Evolutionary conservation across 331 rosid genomes (phyloP), one percentile per base, ranked within the genome.

Genomic region (Ulmus americana): DNA sequence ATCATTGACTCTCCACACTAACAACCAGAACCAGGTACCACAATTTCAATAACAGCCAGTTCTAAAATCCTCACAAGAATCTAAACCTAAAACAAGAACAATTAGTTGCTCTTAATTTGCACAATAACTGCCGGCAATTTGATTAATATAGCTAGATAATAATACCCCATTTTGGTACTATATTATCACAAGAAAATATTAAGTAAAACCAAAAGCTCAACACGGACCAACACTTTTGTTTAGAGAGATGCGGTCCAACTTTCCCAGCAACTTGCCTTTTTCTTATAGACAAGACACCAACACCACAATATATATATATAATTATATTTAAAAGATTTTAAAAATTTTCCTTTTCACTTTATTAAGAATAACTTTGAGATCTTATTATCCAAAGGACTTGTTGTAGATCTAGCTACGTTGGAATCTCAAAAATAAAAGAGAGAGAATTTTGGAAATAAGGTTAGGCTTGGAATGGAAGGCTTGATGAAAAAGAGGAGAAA

Each of bases 391-490:
- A 56, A 50, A n/a, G 61, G 70, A 53, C 84, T 65, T 74, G 68
- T 16, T 58, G 28, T 69, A 28, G 9, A 8, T 8, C 13, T 46
- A 2, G 10, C 53, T 51, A 77, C 65, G 77, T 70, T 70, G 74
- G 79, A 72, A 80, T 77, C 63, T 41, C 10, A 39, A 54, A 75
- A 76, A 66, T 50, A 44, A 7, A 64, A 56, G 61, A 46, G 43
- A 6, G 58, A 61, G 28, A 61, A 41, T n/a, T 54, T 10, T 45
- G 10, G 12, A 22, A 39, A 38, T 52, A 5, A 14, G 63, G 53
- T 46, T 6, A 73, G 47, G 71, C 82, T 85, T 85, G 70, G 40
- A 69, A 74, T 63, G 68, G 69, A 80, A 80, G 88, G 67, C 56
- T 68, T 20, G 22, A 20, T 2, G 40, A 0, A 13, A 41, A 16